Evolutionary conservation across 805 yeast genomes (phyloP), one percentile per base, ranked within the genome.

Genomic region (Candida quercuum): DNA sequence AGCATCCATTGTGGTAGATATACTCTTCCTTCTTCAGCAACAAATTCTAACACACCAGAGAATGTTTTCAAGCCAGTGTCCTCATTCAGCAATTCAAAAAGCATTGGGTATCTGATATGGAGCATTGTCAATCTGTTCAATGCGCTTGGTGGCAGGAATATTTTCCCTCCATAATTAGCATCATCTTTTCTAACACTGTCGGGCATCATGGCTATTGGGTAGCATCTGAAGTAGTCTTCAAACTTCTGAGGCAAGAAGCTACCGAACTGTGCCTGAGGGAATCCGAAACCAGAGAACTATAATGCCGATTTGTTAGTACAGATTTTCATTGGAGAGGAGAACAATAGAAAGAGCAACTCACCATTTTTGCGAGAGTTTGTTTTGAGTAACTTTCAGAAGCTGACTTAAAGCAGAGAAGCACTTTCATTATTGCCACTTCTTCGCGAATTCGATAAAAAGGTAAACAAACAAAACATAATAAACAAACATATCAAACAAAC

Each of bases 1-100:
- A 93, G 76, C 89, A 93, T 89, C 99, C 99, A 93, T 49, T 86
- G 87, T 0, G 99, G 99, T 25, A 93, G 53, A 57, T 93, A 93
- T 3, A 78, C 93, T 39, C 99, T 71, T 14, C 99, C 99, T 66
- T 93, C 99, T 56, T 93, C 98, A 1, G 99, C 96, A 14, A 86
- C 83, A 59, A 93, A 93, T 63, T 93, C 99, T 43, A 93, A 66
- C 21, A 93, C 99, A 55, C 99, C 99, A 33, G 89, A 84, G 57
- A 88, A 96, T 0, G 97, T 86, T 7, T 57, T 65, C 23, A 68
- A 57, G 3, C 69, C 66, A 18, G 74, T 67, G 26, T 75, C 81
- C 49, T 82, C 94, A 38, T 84, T 83, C 24, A 69, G 66, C 28
- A 93, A 63, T 58, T 83, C 84, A 55, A 93, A 93, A 34, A 93